Evolutionary conservation across 768 basidiomycete genomes (phyloP), one percentile per base, ranked within the genome.

Genomic region (Glaciozyma martinii): DNA sequence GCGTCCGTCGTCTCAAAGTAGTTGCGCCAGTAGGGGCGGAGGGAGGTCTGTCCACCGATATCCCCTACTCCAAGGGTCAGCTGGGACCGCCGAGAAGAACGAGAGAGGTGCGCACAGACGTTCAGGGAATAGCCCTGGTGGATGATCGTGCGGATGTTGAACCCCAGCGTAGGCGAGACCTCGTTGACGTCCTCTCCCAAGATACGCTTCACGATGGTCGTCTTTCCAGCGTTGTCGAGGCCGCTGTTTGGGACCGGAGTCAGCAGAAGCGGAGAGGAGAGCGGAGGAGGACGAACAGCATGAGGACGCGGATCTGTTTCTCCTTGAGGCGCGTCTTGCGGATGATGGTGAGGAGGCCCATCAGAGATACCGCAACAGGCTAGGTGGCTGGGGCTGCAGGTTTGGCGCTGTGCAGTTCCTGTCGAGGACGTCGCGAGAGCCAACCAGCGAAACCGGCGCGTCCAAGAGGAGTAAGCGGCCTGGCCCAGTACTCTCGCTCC

Each of bases 1-100:
- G 89, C 94, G 77, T 98, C 95, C 15, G 95, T 98, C 77, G 92
- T 90, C 77, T 99, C 95, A 71, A 98, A 98, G 78, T 98, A 98
- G 77, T 98, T 99, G 30, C 90, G 81, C 95, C 95, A 99, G 76
- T 98, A 98, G 10, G 95, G 94, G 37, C 95, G 83, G 59, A 99
- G 84, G 0, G 90, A 93, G 63, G 87, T 85, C 76, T 99, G 95
- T 29, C 95, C 94, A 43, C 95, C 95, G 43, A 98, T 91, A 76
- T 99, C 95, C 95, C 94, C 93, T 97, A 72, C 63, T 60, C 9
- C 1, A 3, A 10, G 23, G 37, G 52, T 56, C 18, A 60, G 53
- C 23, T 49, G 44, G 19, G 29, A 19, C 19, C 64, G 59, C 30
- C 54, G 53, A 33, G 15, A 50, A 53, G 29, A 32, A 52, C 2